phyloP scores from a whole-genome alignment of 495 filamentous ascomycete genomes.

The Emericellopsis terricola region DNA sequence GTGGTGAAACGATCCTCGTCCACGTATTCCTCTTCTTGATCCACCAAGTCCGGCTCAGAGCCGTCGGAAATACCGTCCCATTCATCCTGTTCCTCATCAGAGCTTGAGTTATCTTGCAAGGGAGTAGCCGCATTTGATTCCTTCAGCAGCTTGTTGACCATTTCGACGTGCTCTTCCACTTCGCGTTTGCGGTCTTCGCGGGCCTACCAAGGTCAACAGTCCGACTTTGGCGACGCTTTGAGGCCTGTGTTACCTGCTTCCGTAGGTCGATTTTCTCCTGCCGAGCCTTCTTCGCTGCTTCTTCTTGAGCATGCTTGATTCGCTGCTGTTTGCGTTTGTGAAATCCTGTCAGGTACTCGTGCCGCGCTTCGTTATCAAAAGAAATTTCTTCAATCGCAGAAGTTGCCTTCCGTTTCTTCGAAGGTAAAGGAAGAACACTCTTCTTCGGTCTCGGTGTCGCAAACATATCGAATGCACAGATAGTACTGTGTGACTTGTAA shows the following conservation, averaged over 20 bases:
- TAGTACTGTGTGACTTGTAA: background rate
- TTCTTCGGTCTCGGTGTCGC: constrained; percentile 30
- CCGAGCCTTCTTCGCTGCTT: constrained; percentile 50
- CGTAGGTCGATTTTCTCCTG: constrained; percentile 55
- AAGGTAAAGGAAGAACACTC: constrained; percentile 23
- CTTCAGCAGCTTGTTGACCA: constrained; percentile 44
- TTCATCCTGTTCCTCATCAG: constrained; percentile 22
- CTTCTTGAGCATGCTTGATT: constrained; percentile 63
- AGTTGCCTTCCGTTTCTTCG: constrained; percentile 47
- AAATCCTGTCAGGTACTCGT: constrained; percentile 85
- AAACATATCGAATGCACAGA: no score
- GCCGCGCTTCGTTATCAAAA: constrained; percentile 60
- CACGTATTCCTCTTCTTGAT: constrained; percentile 84
- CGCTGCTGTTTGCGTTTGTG: constrained; percentile 84
- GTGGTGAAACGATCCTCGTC: constrained; percentile 92
- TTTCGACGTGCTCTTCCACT: constrained; percentile 58
- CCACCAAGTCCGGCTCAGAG: constrained; percentile 26
- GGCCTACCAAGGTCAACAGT: constrained; percentile 32
- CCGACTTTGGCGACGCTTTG: background rate
- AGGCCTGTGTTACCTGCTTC: constrained; percentile 39
- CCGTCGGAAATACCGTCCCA: constrained; percentile 44
- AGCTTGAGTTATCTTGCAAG: constrained; percentile 12
- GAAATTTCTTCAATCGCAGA: constrained; percentile 55
- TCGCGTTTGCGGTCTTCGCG: constrained; percentile 64
- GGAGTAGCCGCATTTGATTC: constrained; percentile 32